Conservation (phyloP, 2,329 filamentous ascomycete genomes). For the Beauveria brongniartii region DNA sequence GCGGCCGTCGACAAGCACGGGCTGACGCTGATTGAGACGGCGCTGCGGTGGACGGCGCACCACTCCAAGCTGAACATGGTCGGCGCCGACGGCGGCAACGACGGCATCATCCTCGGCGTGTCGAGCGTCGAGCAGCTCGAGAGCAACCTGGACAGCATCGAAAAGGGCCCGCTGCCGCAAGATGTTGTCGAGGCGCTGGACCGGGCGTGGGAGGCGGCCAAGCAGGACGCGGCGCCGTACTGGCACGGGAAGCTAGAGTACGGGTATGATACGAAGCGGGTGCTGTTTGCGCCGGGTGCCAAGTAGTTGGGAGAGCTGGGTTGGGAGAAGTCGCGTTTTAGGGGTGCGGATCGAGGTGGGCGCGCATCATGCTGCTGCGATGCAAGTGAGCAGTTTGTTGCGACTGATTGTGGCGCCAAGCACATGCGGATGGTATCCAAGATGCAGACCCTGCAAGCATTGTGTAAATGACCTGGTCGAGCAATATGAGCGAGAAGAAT, state of each 20-base stretch:
- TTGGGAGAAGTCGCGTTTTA: background rate
- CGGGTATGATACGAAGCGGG: slow-evolving; percentile 55
- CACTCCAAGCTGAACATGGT: slow-evolving; percentile 53
- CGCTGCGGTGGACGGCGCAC: slow-evolving; percentile 65
- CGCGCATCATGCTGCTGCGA: too few relatives aligned
- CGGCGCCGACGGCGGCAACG: slow-evolving; percentile 47
- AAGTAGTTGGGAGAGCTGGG: slow-evolving; percentile 23
- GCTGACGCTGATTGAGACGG: slow-evolving; percentile 63
- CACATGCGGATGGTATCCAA: background rate
- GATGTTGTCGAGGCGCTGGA: slow-evolving; percentile 70
- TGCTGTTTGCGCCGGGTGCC: slow-evolving; percentile 43
- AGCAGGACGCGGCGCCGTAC: slow-evolving; percentile 45
- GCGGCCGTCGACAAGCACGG: slow-evolving; percentile 58
- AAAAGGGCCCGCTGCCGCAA: slow-evolving; percentile 66
- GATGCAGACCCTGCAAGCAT: too few relatives aligned
- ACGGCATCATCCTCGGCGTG: slow-evolving; percentile 53
- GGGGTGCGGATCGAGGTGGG: background rate
- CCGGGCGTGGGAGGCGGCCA: slow-evolving; percentile 66
- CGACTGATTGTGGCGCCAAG: background rate
- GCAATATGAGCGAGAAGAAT: background rate
- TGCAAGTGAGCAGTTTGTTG: too few relatives aligned
- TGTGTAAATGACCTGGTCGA: background rate
- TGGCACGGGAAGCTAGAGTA: slow-evolving; percentile 58
- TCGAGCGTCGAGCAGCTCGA: slow-evolving; percentile 50
- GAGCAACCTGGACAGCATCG: slow-evolving; percentile 48